Percentiles rank a stretch among this genome's conserved stretches.
Evolutionary conservation across 179 eudicot genomes (phyloP).

Genomic region (Silene coronaria): DNA sequence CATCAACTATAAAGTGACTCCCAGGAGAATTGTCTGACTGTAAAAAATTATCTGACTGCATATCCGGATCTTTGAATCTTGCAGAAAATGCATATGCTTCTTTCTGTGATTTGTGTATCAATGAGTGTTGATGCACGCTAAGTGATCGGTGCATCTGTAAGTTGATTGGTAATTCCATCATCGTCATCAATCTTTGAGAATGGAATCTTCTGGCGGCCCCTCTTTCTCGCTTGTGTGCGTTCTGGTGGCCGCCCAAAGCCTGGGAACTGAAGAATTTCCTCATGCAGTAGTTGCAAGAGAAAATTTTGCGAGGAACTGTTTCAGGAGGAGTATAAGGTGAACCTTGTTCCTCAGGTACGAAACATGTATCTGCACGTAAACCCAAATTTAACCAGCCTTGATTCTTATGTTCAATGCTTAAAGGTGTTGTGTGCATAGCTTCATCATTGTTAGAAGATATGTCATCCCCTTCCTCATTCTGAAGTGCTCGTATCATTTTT

Average conservation of each 20-base stretch:
- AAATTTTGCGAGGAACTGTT: slow-evolving; percentile 36
- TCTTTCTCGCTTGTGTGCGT: slow-evolving; percentile 60
- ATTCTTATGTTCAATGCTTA: slow-evolving; percentile 15
- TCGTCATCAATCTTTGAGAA: slow-evolving; percentile 38
- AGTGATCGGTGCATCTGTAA: slow-evolving; percentile 42
- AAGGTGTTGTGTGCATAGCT: slow-evolving; percentile 12
- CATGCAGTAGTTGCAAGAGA: slow-evolving; percentile 58
- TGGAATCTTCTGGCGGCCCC: slow-evolving; percentile 50
- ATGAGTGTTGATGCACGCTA: slow-evolving; percentile 47
- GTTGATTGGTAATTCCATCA: slow-evolving; percentile 33
- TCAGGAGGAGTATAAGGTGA: slow-evolving; percentile 12
- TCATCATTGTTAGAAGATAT: slow-evolving; percentile 30
- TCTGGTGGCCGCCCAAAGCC: slow-evolving; percentile 64
- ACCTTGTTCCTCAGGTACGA: slow-evolving; percentile 19
- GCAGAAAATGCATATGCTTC: slow-evolving; percentile 30
- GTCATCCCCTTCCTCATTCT: slow-evolving; percentile 5
- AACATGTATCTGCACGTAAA: slow-evolving; percentile 10
- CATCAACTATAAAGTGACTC: slow-evolving; percentile 19
- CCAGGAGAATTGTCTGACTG: no score
- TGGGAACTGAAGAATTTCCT: slow-evolving; percentile 58
- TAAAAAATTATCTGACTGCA: not conserved
- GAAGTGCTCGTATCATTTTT: no score
- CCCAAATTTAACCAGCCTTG: slow-evolving; percentile 49
- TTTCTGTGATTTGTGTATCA: slow-evolving; percentile 40
- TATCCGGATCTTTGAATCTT: slow-evolving; percentile 25